Evolutionary conservation across 768 basidiomycete species (phyloP).

Genomic region (Boletus pseudopeckii): DNA sequence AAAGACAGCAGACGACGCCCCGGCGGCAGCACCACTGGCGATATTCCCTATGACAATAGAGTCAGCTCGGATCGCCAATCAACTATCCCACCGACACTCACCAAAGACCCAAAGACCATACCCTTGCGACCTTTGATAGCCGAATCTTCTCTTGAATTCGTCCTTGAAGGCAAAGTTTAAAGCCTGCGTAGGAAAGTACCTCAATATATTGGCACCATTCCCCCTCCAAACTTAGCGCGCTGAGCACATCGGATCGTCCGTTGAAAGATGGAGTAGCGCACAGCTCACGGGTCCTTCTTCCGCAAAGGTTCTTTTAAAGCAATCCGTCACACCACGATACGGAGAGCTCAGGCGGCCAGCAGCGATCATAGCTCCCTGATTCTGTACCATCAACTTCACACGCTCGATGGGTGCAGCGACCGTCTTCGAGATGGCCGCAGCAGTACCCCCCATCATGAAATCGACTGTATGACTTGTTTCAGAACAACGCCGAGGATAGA

Average conservation of each 20-base stretch:
- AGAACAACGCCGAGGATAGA: background rate
- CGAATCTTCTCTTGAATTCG: slow-evolving; percentile 37
- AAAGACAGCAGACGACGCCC: slow-evolving; percentile 40
- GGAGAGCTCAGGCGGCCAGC: slow-evolving; percentile 37
- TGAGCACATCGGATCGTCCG: slow-evolving; percentile 1
- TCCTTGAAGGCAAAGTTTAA: slow-evolving; percentile 50
- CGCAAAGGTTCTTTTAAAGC: slow-evolving; percentile 32
- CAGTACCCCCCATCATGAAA: slow-evolving; percentile 37
- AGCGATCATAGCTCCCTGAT: slow-evolving; percentile 36
- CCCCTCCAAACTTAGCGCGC: slow-evolving; percentile 39
- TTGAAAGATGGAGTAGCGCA: slow-evolving; percentile 19
- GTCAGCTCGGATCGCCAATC: background rate
- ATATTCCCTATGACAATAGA: slow-evolving; percentile 33
- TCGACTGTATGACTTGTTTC: slow-evolving; percentile 23
- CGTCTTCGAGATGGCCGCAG: slow-evolving; percentile 37
- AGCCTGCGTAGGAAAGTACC: slow-evolving; percentile 47
- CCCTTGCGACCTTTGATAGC: slow-evolving; percentile 35
- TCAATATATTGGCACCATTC: slow-evolving; percentile 41
- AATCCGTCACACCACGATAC: slow-evolving; percentile 35
- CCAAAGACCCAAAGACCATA: slow-evolving; percentile 38
- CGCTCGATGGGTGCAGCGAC: slow-evolving; percentile 40
- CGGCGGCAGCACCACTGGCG: slow-evolving; percentile 42
- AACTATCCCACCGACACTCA: slow-evolving; percentile 3
- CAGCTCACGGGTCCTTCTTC: slow-evolving; percentile 39
- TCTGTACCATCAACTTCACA: slow-evolving; percentile 39